Evolutionary conservation across 148 eudicot genomes (phyloP), one percentile per base, ranked within the genome.

Genomic region (Selenicereus undatus): DNA sequence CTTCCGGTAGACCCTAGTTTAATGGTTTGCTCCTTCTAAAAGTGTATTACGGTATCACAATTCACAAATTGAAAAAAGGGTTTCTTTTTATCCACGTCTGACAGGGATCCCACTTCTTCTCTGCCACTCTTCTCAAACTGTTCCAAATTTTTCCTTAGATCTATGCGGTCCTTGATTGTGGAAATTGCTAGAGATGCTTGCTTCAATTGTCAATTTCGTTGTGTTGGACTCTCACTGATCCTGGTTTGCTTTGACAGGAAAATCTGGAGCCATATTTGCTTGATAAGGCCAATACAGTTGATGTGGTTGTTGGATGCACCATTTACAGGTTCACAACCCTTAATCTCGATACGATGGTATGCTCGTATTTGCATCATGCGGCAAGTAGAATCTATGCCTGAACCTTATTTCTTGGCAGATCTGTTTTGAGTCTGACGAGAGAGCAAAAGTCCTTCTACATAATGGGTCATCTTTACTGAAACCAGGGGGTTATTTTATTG

Each of bases 401-500:
- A 79, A 66, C 65, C 29, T 35, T 78, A 7, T 76, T 74, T 35
- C 71, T 81, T 84, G 74, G 84, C 94, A 96, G 99, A 73, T 90
- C 73, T 92, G 99, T 84, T 91, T 97, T 78, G 92, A 94, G 74
- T 89, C 93, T 16, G 98, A 97, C 90, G 97, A 97, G 82, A 92
- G 90, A 88, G 97, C 79, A 73, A 90, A 86, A 90, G 89, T 82
- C 78, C 90, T 97, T 82, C 85, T 97, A 75, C 93, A 87, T 39
- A 97, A 97, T 62, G 99, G 94, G 71, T 90, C 99, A 32, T 82
- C 90, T 78, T 86, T 97, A 91, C 90, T 97, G 64, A 97, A 92
- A 86, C 99, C 99, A 5, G 99, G 99, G 71, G 98, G 99, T 83
- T 97, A 92, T 86, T 94, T 97, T 87, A 72, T 97, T 72, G 99